phyloP scores from a whole-genome alignment of 2,329 filamentous ascomycete genomes.

The Graphilbum sp. region DNA sequence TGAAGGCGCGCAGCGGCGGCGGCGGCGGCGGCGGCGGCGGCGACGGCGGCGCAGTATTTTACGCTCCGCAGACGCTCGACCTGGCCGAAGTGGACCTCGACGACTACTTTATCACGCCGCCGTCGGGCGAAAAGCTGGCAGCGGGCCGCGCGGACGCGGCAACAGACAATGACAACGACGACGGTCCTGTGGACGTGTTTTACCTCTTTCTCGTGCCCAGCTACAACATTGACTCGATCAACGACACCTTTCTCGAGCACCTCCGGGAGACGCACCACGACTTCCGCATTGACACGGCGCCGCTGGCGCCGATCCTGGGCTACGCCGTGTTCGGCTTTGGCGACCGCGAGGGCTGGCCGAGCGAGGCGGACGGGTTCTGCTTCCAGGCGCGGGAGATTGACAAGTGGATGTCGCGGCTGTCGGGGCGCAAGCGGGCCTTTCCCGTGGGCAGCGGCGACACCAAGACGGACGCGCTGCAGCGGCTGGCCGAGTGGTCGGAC shows the following conservation, averaged over 20 bases:
- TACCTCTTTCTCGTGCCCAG: constrained; percentile 78
- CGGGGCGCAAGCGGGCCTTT: constrained; percentile 69
- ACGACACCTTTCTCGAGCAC: constrained; percentile 76
- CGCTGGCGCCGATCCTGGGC: constrained; percentile 58
- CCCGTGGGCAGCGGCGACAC: constrained; percentile 79
- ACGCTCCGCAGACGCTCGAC: constrained; percentile 52
- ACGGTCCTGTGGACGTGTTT: constrained; percentile 41
- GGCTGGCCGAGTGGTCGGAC: constrained; percentile 60
- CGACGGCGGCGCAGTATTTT: constrained; percentile 16
- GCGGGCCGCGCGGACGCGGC: background rate
- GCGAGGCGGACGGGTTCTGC: constrained; percentile 80
- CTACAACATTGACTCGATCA: constrained; percentile 89
- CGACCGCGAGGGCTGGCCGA: constrained; percentile 82
- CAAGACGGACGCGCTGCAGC: constrained; percentile 47
- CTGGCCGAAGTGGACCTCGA: constrained; percentile 81
- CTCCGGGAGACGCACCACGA: constrained; percentile 89
- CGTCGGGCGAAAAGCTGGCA: constrained; percentile 26
- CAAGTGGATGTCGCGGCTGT: constrained; percentile 94
- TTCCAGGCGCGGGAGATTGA: constrained; percentile 83
- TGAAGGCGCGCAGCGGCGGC: constrained; percentile 14
- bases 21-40: background rate
- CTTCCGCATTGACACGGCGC: constrained; percentile 84
- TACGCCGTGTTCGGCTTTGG: constrained; percentile 93
- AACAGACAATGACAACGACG: background rate
- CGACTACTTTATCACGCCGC: constrained; percentile 71